Evolutionary conservation across 176 grass and related monocot genomes (phyloP).

Genomic region (Phyllostachys edulis): DNA sequence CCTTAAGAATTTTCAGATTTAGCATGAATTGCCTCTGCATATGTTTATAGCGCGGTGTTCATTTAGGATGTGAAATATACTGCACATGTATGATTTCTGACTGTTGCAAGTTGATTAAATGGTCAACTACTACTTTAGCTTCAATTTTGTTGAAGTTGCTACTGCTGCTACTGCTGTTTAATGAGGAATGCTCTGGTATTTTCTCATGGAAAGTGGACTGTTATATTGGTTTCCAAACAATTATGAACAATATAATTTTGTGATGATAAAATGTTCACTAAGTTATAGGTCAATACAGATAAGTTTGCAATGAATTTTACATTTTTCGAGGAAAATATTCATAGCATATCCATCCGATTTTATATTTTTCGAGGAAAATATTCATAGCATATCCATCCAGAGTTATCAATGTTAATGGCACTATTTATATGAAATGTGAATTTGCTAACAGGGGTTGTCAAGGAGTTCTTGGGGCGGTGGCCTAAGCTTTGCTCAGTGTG

Average conservation of each 20-base stretch:
- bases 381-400: background rate
- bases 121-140: background rate
- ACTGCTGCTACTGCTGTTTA: background rate
- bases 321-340: background rate
- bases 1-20: background rate
- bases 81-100: background rate
- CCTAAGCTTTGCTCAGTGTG: slow-evolving; percentile 62
- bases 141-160: background rate
- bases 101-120: background rate
- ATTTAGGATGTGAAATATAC: background rate
- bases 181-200: background rate
- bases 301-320: background rate
- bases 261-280: background rate
- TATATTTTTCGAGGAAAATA: background rate
- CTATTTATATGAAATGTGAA: background rate
- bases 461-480: slow-evolving; percentile 74
- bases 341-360: background rate
- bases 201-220: background rate
- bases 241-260: background rate
- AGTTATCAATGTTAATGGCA: background rate
- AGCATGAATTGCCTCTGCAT: background rate
- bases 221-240: background rate
- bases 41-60: background rate
- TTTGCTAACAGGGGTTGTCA: slow-evolving; percentile 64
- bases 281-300: background rate